These are phyloP conservation scores for Clonostachys rhizophaga DNA, from an alignment of 2,329 filamentous ascomycete species.

Conservation along the genomic window DNA sequence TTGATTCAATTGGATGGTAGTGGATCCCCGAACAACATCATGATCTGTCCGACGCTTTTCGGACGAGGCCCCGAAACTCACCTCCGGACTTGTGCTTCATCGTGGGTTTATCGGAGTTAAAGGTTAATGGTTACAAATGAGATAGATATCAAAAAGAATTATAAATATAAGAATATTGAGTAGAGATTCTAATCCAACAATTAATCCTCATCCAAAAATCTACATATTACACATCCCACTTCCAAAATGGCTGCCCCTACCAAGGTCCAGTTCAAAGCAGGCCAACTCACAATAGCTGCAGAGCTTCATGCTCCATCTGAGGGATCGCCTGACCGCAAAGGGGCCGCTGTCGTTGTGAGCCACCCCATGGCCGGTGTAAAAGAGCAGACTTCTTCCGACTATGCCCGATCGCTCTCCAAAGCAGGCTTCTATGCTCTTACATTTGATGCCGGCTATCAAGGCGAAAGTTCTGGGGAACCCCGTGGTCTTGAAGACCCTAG, in stretches of 20 bases:
- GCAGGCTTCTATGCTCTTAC: slow-evolving; percentile 22
- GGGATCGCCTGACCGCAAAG: background rate
- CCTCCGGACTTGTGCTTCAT: too few relatives aligned
- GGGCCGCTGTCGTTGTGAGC: slow-evolving; percentile 14
- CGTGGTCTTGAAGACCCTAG: slow-evolving; percentile 28
- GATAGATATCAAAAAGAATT: too few relatives aligned
- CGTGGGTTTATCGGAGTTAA: too few relatives aligned
- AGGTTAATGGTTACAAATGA: too few relatives aligned
- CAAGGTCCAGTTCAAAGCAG: background rate
- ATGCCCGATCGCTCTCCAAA: slow-evolving; percentile 20
- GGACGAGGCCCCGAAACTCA: too few relatives aligned
- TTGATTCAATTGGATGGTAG: too few relatives aligned
- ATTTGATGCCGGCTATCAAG: slow-evolving; percentile 32
- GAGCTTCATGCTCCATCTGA: background rate
- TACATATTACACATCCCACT: background rate
- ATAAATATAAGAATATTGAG: too few relatives aligned
- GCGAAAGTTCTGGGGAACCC: slow-evolving; percentile 25
- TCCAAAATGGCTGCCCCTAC: background rate
- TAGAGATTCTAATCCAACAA: too few relatives aligned
- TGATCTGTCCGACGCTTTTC: too few relatives aligned
- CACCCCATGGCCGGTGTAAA: slow-evolving; percentile 26
- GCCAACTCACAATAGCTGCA: background rate
- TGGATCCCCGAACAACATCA: too few relatives aligned
- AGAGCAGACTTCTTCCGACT: slow-evolving; percentile 26
- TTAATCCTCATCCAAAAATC: too few relatives aligned